Evolutionary conservation across 805 yeast genomes (phyloP).

Genomic region (Metschnikowia chrysomelidarum): DNA sequence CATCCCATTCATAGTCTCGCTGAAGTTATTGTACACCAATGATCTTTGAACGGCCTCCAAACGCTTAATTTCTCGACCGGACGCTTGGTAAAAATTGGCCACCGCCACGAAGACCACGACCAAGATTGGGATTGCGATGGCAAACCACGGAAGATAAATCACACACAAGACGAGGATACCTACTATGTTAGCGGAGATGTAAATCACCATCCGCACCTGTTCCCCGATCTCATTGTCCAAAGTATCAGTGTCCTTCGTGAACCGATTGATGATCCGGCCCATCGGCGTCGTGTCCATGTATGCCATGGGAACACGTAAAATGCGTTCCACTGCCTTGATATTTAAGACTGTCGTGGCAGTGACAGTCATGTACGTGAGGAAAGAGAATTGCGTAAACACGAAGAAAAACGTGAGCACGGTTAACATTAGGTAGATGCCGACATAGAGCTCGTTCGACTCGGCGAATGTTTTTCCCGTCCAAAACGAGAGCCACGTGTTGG

Average conservation of each 20-base stretch:
- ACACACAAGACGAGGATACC: conserved; percentile 43
- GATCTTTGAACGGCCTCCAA: conserved; percentile 49
- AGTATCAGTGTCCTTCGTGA: conserved; percentile 46
- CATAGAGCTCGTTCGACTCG: conserved; percentile 31
- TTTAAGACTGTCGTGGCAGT: conserved; percentile 35
- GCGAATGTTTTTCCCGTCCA: conserved; percentile 39
- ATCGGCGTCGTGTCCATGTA: conserved; percentile 44
- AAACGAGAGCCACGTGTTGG: conserved; percentile 45
- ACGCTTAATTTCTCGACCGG: conserved; percentile 48
- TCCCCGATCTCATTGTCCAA: conserved; percentile 46
- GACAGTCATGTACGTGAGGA: conserved; percentile 44
- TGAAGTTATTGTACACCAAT: conserved; percentile 47
- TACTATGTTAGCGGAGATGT: conserved; percentile 37
- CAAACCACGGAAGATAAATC: conserved; percentile 53
- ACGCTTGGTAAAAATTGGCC: conserved; percentile 47
- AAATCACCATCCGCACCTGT: conserved; percentile 39
- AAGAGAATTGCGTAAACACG: conserved; percentile 38
- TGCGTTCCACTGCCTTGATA: conserved; percentile 35
- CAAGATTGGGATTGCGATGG: conserved; percentile 54
- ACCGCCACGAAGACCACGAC: conserved; percentile 36
- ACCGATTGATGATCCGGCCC: conserved; percentile 44
- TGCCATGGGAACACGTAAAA: conserved; percentile 43
- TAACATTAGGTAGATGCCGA: conserved; percentile 34
- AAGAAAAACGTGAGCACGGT: conserved; percentile 38
- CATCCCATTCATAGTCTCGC: conserved; percentile 49